Evolutionary conservation across 192 early-diverging fungal genomes (phyloP).

Genomic region (Polychytrium aggregatum): DNA sequence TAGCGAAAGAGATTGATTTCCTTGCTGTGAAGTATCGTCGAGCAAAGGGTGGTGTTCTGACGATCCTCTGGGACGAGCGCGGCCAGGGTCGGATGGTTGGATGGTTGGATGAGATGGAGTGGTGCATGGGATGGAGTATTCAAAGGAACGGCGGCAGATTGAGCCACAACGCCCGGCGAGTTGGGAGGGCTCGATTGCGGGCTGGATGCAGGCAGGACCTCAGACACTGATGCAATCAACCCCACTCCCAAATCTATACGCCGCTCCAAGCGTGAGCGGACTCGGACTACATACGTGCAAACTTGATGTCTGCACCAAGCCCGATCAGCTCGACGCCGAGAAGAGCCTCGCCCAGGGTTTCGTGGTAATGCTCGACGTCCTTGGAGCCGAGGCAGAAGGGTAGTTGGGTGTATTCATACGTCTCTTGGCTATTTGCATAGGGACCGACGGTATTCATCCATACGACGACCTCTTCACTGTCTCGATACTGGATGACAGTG

Average conservation of each 20-base stretch:
- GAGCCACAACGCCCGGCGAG: too few species aligned
- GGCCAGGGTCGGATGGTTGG: too few species aligned
- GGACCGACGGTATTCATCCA: conserved; percentile 60
- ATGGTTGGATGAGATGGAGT: too few species aligned
- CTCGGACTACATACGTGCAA: too few species aligned
- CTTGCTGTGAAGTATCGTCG: conserved; percentile 19
- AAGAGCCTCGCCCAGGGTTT: conserved; percentile 67
- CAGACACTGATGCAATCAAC: too few species aligned
- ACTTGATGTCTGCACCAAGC: conserved; percentile 58
- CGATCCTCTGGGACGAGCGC: conserved; percentile 4
- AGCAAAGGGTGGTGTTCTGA: conserved; percentile 33
- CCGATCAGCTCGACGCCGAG: conserved; percentile 64
- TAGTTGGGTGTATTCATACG: conserved; percentile 60
- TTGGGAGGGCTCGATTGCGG: too few species aligned
- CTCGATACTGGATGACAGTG: conserved; percentile 33
- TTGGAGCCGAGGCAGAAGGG: conserved; percentile 58
- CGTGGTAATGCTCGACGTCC: conserved; percentile 59
- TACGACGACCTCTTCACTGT: conserved; percentile 54
- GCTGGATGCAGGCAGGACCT: too few species aligned
- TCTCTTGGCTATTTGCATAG: conserved; percentile 57
- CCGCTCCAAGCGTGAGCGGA: too few species aligned
- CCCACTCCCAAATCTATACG: too few species aligned
- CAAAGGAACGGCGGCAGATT: too few species aligned
- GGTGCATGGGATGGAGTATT: too few species aligned
- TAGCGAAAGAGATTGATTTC: conserved; percentile 49